Base-by-base conservation (phyloP, 805 yeast genomes). In the Kodamaea hsintzibuensis region DNA sequence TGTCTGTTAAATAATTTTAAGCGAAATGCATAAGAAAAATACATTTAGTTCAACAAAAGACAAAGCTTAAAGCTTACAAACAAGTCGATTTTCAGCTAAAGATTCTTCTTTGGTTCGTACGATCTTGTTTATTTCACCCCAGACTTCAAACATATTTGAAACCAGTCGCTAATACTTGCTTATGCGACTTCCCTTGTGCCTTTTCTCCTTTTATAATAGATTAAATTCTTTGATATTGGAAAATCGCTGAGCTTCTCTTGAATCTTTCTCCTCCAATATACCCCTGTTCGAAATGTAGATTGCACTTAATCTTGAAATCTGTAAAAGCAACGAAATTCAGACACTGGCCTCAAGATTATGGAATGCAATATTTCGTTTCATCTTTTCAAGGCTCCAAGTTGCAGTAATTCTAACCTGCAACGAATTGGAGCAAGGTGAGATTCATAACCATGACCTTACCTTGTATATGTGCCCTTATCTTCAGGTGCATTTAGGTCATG, bases 321-420 rank as follows among this genome's bases (percentile, higher is more conserved):
- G n/a, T 12, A 40, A 40, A 40, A 40, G 44, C 17, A 40, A 40
- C 19, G 25, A 40, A 19, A 40, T 30, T 30, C 44, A 16, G 25
- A 40, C 44, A 19, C 43, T 16, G 44, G 13, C 44, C 18, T 40
- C 27, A 30, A 27, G n/a, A n/a, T n/a, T 27, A 27, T 27, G 35
- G 35, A 30, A 30, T 30, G 35, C 35, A 10, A 30, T 30, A 30
- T 30, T 30, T 40, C 44, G 44, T 19, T 40, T 40, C 44, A 16
- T 17, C 44, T 16, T 40, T 40, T 40, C 25, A 40, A 40, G 44
- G 44, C 44, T 40, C 25, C 44, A 17, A 12, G 22, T 17, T 40
- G 44, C 44, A 40, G 19, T 16, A 40, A 40, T 40, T 40, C 44
- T 40, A 40, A 40, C 44, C 44, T 40, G 44, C 44, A 40, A 40